Evolutionary conservation across 176 grass and related monocot genomes (phyloP), one percentile per base, ranked within the genome.

Genomic region (Oryza nivara): DNA sequence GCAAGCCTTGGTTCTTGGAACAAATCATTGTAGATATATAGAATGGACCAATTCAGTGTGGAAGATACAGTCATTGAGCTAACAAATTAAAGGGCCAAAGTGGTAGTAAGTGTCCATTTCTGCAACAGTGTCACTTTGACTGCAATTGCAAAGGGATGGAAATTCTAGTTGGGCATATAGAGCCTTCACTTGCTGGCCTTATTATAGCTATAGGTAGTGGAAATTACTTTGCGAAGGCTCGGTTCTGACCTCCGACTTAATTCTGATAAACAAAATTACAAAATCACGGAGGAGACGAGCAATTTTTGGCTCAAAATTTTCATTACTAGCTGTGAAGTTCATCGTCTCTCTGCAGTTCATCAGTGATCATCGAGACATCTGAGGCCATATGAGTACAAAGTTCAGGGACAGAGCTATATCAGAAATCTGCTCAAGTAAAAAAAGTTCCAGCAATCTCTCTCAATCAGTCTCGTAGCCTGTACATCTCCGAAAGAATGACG

Each of bases 401-500:
- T 9, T 56, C 73, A 69, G 9, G 51, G 38, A 14, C 49, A 23
- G 28, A 80, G 19, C 19, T 17, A 30, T 1, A 60, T 35, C 1
- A 4, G 63, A 70, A 67, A 4, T 20, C 63, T 7, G 26, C 9
- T 25, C 40, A 30, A 67, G 40, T 20, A 34, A 60, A 82, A 82
- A 13, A 30, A 6, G 2, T 13, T 32, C 1, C 0, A 6, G 35
- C 22, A 85, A 45, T 40, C 15, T 30, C 14, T 78, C 19, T 63
- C 14, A 6, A 82, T 77, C 58, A 66, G 17, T 16, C 66, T 44
- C 23, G 9, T 5, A 49, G 47, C 6, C 11, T 82, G 80, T 75
- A 90, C 84, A 83, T 74, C 74, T 83, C 80, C 5, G 40, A 79
- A 74, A 83, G 80, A 74, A 90, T 79, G 9, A 54, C 63, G 9